These are phyloP conservation scores for Epipyxis sp. DNA, from an alignment of 108 stramenopile genomes.

Conservation along the genomic window DNA sequence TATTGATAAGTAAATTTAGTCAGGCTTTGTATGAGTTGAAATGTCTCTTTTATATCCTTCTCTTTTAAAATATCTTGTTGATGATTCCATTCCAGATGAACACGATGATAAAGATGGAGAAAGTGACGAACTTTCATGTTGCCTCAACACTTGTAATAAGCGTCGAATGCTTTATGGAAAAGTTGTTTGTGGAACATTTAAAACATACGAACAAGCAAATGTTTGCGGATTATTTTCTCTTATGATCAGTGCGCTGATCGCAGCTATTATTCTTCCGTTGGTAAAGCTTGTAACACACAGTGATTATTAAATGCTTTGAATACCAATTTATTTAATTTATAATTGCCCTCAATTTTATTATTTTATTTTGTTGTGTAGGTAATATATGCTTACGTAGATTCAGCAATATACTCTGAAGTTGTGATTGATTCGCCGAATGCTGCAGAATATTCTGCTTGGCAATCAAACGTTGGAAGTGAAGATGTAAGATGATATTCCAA, in stretches of 20 bases:
- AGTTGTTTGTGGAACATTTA: neutral
- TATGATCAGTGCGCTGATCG: constrained; percentile 6
- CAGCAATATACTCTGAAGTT: constrained; percentile 22
- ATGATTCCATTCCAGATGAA: no score
- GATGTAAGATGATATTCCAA: neutral
- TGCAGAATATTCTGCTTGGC: neutral
- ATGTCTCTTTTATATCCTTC: no score
- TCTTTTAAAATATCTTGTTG: no score
- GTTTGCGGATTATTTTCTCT: neutral
- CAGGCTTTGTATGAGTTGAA: no score
- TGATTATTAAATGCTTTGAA: neutral
- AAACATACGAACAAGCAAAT: neutral
- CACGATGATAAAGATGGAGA: no score
- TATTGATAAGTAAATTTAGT: no score
- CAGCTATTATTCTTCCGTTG: constrained; percentile 21
- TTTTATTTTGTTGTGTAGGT: neutral
- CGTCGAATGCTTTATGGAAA: neutral
- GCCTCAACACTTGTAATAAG: no score
- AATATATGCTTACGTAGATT: constrained; percentile 12
- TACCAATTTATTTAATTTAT: neutral
- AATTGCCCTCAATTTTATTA: neutral
- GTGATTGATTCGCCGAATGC: constrained; percentile 3
- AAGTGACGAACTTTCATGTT: no score
- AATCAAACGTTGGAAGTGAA: neutral
- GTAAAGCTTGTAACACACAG: neutral